Evolutionary conservation across 2,329 filamentous ascomycete species (phyloP).

Genomic region (Fusarium udum): DNA sequence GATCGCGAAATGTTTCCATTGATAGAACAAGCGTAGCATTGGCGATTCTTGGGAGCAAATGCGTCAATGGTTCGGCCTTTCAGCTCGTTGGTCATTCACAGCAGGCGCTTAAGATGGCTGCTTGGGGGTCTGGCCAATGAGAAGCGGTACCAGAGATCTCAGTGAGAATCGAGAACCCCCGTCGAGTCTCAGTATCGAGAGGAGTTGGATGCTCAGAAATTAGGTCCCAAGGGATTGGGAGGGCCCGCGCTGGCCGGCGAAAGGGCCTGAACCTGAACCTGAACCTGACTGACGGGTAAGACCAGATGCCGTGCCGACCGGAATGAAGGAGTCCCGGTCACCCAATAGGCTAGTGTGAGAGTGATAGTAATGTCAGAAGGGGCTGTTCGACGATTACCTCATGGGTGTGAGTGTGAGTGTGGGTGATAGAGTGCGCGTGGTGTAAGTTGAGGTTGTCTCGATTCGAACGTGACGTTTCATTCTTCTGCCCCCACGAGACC

Average conservation of each 20-base stretch:
- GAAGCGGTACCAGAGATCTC: slow-evolving; percentile 38
- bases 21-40: neutral
- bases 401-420: neutral
- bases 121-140: slow-evolving; percentile 28
- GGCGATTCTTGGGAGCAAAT: neutral
- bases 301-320: slow-evolving; percentile 20
- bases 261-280: neutral
- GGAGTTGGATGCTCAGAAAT: slow-evolving; percentile 29
- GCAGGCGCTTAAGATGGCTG: neutral
- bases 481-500: slow-evolving; percentile 27
- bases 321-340: slow-evolving; percentile 13
- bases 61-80: neutral
- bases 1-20: neutral
- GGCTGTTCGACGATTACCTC: slow-evolving; percentile 10
- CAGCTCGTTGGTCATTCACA: neutral
- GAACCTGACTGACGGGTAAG: slow-evolving; percentile 5
- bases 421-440: neutral
- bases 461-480: slow-evolving; percentile 35
- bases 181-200: slow-evolving; percentile 5
- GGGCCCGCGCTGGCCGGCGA: slow-evolving; percentile 22
- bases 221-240: slow-evolving; percentile 31
- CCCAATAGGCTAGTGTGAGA: neutral
- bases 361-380: slow-evolving; percentile 2
- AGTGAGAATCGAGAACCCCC: slow-evolving; percentile 33
- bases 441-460: slow-evolving; percentile 21